Evolutionary conservation across 495 filamentous ascomycete species (phyloP).

Genomic region (Umbilicaria muhlenbergii): DNA sequence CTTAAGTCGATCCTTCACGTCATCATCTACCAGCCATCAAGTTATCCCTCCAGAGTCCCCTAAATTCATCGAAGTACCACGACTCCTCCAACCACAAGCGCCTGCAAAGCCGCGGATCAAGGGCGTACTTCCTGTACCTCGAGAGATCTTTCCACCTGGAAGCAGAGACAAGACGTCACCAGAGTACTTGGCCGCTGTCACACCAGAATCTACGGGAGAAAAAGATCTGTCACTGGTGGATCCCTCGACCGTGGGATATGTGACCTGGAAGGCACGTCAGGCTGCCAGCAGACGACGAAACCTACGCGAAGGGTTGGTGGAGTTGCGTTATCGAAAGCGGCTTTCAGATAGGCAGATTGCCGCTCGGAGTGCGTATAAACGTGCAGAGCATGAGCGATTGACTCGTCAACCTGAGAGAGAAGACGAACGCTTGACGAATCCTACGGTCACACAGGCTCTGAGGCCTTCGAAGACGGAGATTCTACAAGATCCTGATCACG

Average conservation of each 20-base stretch:
- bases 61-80: constrained; percentile 56
- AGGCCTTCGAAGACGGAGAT: constrained; percentile 21
- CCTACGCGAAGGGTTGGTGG: constrained; percentile 43
- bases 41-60: constrained; percentile 50
- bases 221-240: constrained; percentile 17
- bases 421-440: constrained; percentile 44
- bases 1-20: constrained; percentile 25
- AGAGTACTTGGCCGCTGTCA: constrained; percentile 33
- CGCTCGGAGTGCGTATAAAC: constrained; percentile 21
- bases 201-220: constrained; percentile 21
- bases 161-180: constrained; percentile 32
- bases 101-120: constrained; percentile 36
- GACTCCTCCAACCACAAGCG: constrained; percentile 29
- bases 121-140: constrained; percentile 56
- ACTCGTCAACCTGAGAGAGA: constrained; percentile 35
- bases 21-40: constrained; percentile 13
- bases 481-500: constrained; percentile 32
- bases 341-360: constrained; percentile 22
- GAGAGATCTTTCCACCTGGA: constrained; percentile 40
- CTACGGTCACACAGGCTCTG: constrained; percentile 26
- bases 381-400: constrained; percentile 27
- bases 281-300: constrained; percentile 43
- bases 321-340: constrained; percentile 41
- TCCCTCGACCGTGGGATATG: constrained; percentile 29
- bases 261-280: constrained; percentile 47